A percentile compares a stretch with the other conserved stretches of the same genome.
These are phyloP conservation scores for Mycena indigotica DNA, from an alignment of 768 basidiomycete genomes.

Conservation along the genomic window DNA sequence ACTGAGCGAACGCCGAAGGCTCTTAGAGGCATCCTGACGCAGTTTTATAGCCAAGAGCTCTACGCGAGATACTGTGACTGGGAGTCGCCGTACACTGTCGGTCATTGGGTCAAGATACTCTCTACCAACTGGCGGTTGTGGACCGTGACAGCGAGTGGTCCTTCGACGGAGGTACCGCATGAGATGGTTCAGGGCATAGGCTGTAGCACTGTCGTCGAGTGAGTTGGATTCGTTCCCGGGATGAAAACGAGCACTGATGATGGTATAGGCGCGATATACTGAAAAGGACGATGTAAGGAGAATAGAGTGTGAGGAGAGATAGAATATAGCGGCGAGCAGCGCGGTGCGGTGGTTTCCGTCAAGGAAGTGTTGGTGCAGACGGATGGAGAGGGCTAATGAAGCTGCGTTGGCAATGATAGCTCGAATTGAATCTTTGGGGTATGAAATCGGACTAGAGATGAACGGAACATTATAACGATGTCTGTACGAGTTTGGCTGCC, in stretches of 20 bases:
- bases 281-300: conserved; percentile 16
- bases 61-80: conserved; percentile 11
- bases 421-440: not conserved
- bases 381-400: conserved; percentile 12
- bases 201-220: conserved; percentile 8
- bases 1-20: conserved; percentile 4
- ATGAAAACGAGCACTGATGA: conserved; percentile 19
- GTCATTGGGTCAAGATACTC: conserved; percentile 8
- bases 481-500: conserved; percentile 6
- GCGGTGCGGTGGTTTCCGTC: conserved; percentile 21
- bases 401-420: conserved; percentile 3
- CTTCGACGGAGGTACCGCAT: conserved; percentile 10
- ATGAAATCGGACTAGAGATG: not conserved
- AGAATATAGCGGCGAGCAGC: conserved; percentile 8
- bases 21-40: not conserved
- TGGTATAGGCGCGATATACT: conserved; percentile 18
- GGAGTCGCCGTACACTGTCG: conserved; percentile 15
- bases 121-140: not conserved
- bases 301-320: conserved; percentile 11
- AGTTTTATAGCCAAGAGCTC: conserved; percentile 8
- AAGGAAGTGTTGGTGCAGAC: conserved; percentile 15
- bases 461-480: not conserved
- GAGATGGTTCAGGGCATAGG: conserved; percentile 2
- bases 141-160: conserved; percentile 1
- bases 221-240: conserved; percentile 21